Evolutionary conservation across 768 basidiomycete genomes (phyloP), one percentile per base, ranked within the genome.

Genomic region (Harrya chromipes): DNA sequence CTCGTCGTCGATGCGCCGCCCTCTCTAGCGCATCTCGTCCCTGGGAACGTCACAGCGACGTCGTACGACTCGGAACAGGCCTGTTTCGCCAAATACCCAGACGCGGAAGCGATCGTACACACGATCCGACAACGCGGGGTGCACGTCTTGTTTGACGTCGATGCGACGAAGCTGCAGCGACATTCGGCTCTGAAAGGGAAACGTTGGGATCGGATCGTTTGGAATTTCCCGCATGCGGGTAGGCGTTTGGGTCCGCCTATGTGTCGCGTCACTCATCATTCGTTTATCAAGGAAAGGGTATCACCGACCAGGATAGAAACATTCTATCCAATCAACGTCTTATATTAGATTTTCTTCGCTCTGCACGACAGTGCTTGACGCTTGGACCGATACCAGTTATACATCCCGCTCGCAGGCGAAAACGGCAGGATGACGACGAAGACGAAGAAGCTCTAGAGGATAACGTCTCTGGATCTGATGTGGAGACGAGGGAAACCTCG

Each of bases 141-240:
- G 3, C 70, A 79, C 40, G 81, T 97, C 9, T 62, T 90, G 12
- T 97, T 97, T 64, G 77, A 76, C 7, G 77, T 97, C 17, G 95
- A 98, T 64, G 95, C 85, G n/a, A 87, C 85, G 7, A 78, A 73
- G 48, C 68, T 98, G 29, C 85, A 85, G 46, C 86, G 77, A 53
- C 67, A 72, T 34, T 50, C 76, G 6, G 62, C 66, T 6, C 66
- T 94, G 40, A 87, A 82, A 53, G 81, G 79, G 35, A 71, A 73
- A 53, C 78, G 70, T 47, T 88, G 87, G 80, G 86, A 92, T 68
- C 81, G 79, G 53, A 79, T 97, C 49, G 82, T 90, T 7, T 97
- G 92, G 85, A 97, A 98, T 66, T 98, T 97, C 64, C 95, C 95
- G 50, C 95, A 98, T 72, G 87, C 88, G 60, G 94, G 94, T 90